phyloP scores from a whole-genome alignment of 1,284 basidiomycete genomes.

The Amylostereum areolatum region DNA sequence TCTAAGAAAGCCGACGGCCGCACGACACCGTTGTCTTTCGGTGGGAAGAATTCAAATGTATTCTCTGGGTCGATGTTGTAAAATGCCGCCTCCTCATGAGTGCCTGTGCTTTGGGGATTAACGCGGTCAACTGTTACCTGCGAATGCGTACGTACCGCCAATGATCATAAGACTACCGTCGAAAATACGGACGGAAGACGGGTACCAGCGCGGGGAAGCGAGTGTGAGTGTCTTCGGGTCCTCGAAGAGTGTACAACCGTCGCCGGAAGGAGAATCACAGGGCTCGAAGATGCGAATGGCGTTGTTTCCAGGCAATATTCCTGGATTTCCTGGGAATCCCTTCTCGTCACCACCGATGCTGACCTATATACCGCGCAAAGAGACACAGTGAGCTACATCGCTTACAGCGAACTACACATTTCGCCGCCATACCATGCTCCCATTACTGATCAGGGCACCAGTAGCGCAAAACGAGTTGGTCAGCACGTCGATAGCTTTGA shows the following conservation, averaged over 20 bases:
- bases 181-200: constrained; percentile 34
- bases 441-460: constrained; percentile 37
- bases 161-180: constrained; percentile 36
- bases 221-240: constrained; percentile 32
- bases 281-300: constrained; percentile 32
- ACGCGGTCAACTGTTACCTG: background rate
- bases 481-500: constrained; percentile 29
- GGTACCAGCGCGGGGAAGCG: constrained; percentile 37
- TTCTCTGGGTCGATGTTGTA: constrained; percentile 39
- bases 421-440: constrained; percentile 27
- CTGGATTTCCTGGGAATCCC: constrained; percentile 32
- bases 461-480: constrained; percentile 43
- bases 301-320: constrained; percentile 28
- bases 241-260: constrained; percentile 34
- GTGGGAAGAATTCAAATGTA: constrained; percentile 48
- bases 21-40: constrained; percentile 40
- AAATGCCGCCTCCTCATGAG: constrained; percentile 27
- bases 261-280: constrained; percentile 28
- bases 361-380: background rate
- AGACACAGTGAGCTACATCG: background rate
- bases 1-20: constrained; percentile 40
- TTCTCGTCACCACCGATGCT: constrained; percentile 30
- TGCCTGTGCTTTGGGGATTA: background rate
- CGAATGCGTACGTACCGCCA: constrained; percentile 26
- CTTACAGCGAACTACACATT: constrained; percentile 17